Evolutionary conservation across 148 eudicot species (phyloP), one percentile per base, ranked within the genome.

Genomic region (Gaultheria prostrata): DNA sequence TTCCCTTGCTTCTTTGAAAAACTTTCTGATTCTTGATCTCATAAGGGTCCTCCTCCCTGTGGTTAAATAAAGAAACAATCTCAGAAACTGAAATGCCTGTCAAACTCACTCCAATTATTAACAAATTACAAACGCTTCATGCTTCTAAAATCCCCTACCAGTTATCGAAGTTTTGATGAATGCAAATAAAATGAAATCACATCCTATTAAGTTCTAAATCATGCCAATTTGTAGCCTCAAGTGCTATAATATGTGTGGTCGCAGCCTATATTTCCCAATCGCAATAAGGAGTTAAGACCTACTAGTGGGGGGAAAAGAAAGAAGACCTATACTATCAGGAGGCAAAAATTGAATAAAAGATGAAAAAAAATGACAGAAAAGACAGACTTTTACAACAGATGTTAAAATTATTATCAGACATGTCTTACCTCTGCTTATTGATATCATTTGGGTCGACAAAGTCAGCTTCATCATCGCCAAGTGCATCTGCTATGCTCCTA

Each of bases 381-480:
- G 61, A 33, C 30, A 8, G 9, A 30, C 10, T 32, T 73, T 11
- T 51, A 39, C 24, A 73, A 74, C 43, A 24, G 32, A 54, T 73
- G 70, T 21, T 82, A 53, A 54, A 2, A 33, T 54, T 72, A 28
- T 61, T 69, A 49, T 76, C 30, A 81, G 33, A 59, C 33, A 65
- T 71, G 15, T 78, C 93, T 92, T 89, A 95, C 99, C 80, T 89
- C 54, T 92, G 90, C 63, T 81, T 76, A 75, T 83, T 82, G 79
- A 65, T 48, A 76, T 84, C 86, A 73, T 70, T 69, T n/a, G 91
- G 82, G 51, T 90, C 45, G 8, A 84, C 78, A 79, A 94, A 89
- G 88, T 97, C 98, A 84, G 89, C 93, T 87, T 95, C 99, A 87
- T 97, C 99, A 81, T 97, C 99, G 26, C 99, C 99, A 71, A 97